A percentile compares a stretch with the other conserved stretches of the same genome.
Conservation (phyloP, 1,284 basidiomycete species). For the Ganoderma lingzhi region DNA sequence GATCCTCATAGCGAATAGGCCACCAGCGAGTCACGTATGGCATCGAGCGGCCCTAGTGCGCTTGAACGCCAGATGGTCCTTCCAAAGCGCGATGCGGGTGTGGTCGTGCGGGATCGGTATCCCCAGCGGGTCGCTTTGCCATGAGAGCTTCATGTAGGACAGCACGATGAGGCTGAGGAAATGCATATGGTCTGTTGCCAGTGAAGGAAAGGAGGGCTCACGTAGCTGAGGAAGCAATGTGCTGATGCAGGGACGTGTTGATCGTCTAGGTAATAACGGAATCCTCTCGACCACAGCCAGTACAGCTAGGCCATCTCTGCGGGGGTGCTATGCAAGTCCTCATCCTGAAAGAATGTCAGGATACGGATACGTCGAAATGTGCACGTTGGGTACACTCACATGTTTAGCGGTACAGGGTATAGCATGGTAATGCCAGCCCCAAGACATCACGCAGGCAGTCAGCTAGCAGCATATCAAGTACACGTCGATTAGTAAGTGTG, state of each 20-base stretch:
- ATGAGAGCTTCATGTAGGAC: slow-evolving; percentile 80
- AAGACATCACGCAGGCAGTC: slow-evolving; percentile 7
- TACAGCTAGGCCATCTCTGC: slow-evolving; percentile 62
- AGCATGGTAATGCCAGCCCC: slow-evolving; percentile 66
- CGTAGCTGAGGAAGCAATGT: background rate
- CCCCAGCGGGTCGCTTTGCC: slow-evolving; percentile 61
- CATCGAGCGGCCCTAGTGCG: background rate
- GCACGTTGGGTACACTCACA: slow-evolving; percentile 59
- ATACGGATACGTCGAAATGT: background rate
- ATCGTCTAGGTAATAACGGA: slow-evolving; percentile 41
- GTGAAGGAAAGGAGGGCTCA: slow-evolving; percentile 31
- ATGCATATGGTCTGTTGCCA: slow-evolving; percentile 89
- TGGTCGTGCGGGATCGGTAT: slow-evolving; percentile 65
- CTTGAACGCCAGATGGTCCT: slow-evolving; percentile 14
- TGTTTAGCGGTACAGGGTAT: slow-evolving; percentile 85
- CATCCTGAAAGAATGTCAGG: slow-evolving; percentile 58
- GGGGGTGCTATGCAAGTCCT: slow-evolving; percentile 86
- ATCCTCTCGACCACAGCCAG: slow-evolving; percentile 73
- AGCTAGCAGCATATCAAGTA: background rate
- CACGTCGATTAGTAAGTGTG: no score
- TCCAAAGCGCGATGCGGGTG: slow-evolving; percentile 27
- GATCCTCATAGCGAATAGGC: background rate
- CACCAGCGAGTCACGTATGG: background rate
- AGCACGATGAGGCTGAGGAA: slow-evolving; percentile 97
- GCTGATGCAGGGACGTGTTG: slow-evolving; percentile 66